These are phyloP conservation scores for Phytophthora idaei DNA, from an alignment of 352 stramenopile genomes.

Conservation along the genomic window DNA sequence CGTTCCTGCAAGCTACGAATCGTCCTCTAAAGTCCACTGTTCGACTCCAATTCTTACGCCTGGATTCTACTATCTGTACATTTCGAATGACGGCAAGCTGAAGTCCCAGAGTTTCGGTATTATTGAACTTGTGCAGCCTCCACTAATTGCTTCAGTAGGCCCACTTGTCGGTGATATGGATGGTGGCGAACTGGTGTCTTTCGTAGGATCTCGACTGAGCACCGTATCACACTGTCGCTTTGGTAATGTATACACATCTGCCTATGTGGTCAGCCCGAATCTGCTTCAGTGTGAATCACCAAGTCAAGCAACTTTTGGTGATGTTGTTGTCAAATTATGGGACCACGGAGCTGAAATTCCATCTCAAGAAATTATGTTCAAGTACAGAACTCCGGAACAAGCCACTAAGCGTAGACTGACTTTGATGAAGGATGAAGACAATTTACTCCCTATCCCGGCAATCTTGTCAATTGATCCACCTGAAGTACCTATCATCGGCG, in stretches of 20 bases:
- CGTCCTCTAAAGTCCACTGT: conserved; percentile 43
- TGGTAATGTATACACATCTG: conserved; percentile 37
- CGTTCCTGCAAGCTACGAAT: conserved; percentile 40
- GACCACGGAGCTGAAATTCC: conserved; percentile 49
- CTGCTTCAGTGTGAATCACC: conserved; percentile 50
- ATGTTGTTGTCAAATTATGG: conserved; percentile 51
- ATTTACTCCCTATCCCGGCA: conserved; percentile 6
- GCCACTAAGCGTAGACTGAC: conserved; percentile 10
- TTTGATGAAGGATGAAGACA: conserved; percentile 7
- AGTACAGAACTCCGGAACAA: conserved; percentile 40
- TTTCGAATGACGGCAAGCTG: conserved; percentile 59
- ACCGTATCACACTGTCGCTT: conserved; percentile 78
- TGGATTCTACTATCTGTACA: conserved; percentile 35
- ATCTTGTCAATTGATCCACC: conserved; percentile 31
- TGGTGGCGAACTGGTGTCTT: conserved; percentile 46
- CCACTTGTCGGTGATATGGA: conserved; percentile 33
- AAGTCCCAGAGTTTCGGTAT: conserved; percentile 46
- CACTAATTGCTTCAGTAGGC: conserved; percentile 45
- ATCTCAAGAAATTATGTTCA: conserved; percentile 44
- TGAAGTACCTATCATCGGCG: conserved; percentile 34
- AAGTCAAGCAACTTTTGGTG: conserved; percentile 35
- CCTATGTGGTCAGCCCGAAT: conserved; percentile 33
- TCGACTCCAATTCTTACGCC: conserved; percentile 35
- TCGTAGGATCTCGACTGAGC: conserved; percentile 61
- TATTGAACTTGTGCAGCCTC: conserved; percentile 56